Percentiles rank a stretch among this genome's conserved stretches.
Evolutionary conservation across 1,139 yeast genomes (phyloP).

Genomic region (Yamadazyma aaseri): DNA sequence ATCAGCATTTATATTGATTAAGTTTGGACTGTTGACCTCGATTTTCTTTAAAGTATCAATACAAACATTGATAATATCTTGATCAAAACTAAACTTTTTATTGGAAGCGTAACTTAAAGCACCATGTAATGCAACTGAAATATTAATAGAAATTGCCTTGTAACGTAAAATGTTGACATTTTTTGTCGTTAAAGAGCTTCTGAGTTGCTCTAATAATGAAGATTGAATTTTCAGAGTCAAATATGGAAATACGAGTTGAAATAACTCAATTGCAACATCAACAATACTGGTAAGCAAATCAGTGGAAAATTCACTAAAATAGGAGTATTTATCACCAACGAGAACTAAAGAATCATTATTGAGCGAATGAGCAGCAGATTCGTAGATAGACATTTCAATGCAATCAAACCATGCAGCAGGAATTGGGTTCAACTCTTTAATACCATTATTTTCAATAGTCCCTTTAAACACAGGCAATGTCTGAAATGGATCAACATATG

Average conservation of each 20-base stretch:
- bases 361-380: constrained; percentile 28
- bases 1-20: constrained; percentile 59
- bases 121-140: constrained; percentile 63
- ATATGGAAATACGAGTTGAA: constrained; percentile 67
- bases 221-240: constrained; percentile 82
- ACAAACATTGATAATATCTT: constrained; percentile 48
- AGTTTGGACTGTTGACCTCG: constrained; percentile 32
- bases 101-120: constrained; percentile 37
- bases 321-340: constrained; percentile 28
- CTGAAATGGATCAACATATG: constrained; percentile 18
- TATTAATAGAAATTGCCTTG: constrained; percentile 59
- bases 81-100: constrained; percentile 33
- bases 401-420: constrained; percentile 30
- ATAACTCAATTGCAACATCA: constrained; percentile 76
- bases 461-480: constrained; percentile 3
- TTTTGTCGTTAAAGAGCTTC: constrained; percentile 46
- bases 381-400: constrained; percentile 27
- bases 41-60: constrained; percentile 58
- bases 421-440: constrained; percentile 3
- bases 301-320: constrained; percentile 25
- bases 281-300: constrained; percentile 54
- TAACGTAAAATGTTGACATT: constrained; percentile 31
- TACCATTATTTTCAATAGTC: constrained; percentile 8
- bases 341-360: constrained; percentile 36
- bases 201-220: constrained; percentile 77